These are phyloP conservation scores for Rhizophora apiculata DNA, from an alignment of 345 rosid genomes.

Conservation along the genomic window DNA sequence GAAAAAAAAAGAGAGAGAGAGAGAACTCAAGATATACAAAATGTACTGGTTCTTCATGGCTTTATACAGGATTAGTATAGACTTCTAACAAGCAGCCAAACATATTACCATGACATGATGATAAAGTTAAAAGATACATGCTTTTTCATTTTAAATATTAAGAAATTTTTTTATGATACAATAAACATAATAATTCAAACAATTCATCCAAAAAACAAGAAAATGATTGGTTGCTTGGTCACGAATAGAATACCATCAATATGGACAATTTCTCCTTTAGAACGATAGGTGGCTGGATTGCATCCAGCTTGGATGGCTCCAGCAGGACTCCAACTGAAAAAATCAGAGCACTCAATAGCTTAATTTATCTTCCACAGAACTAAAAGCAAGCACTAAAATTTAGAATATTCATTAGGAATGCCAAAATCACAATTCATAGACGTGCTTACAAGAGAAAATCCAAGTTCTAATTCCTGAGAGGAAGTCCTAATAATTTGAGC, in stretches of 20 bases:
- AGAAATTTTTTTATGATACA: too few species aligned
- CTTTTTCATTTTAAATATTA: too few species aligned
- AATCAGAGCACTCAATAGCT: slow-evolving; percentile 16
- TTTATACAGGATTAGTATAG: too few species aligned
- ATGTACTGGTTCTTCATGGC: not conserved
- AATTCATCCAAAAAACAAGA: not conserved
- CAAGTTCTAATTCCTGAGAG: too few species aligned
- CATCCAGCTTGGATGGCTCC: slow-evolving; percentile 78
- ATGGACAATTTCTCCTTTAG: slow-evolving; percentile 46
- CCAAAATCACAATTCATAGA: not conserved
- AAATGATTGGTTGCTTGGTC: not conserved
- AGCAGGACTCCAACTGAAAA: slow-evolving; percentile 89
- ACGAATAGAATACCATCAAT: slow-evolving; percentile 56
- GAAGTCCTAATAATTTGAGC: not conserved
- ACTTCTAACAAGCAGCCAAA: too few species aligned
- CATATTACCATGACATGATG: not conserved
- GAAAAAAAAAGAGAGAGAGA: not conserved
- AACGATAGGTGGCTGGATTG: slow-evolving; percentile 76
- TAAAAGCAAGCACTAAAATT: too few species aligned
- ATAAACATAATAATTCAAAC: not conserved
- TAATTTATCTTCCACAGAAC: not conserved
- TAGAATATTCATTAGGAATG: too few species aligned
- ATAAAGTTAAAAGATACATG: not conserved
- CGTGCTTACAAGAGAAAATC: not conserved
- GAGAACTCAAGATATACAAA: not conserved